Evolutionary conservation across 139 green algal genomes (phyloP).

Genomic region (Tetratostichococcus sp.): DNA sequence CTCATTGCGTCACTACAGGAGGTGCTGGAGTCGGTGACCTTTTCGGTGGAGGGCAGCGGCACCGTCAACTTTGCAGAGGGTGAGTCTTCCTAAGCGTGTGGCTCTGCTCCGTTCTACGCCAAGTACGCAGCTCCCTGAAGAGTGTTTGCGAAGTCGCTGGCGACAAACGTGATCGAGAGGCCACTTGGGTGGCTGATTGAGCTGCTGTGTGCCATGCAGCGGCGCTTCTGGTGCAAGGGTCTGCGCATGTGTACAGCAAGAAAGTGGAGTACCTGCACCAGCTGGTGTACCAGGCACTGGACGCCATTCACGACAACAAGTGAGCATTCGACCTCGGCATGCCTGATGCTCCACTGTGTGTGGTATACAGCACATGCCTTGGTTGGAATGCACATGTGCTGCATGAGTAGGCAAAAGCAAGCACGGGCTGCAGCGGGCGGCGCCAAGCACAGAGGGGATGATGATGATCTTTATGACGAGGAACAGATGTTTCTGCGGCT

Average conservation of each 20-base stretch:
- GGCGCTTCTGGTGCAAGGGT: constrained; percentile 65
- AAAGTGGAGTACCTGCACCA: constrained; percentile 87
- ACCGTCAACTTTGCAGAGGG: constrained; percentile 81
- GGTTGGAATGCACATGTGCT: no score
- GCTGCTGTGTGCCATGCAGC: no score
- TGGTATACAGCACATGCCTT: no score
- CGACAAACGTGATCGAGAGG: no score
- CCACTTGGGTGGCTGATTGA: no score
- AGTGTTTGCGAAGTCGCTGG: no score
- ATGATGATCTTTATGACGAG: constrained; percentile 38
- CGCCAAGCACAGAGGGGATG: constrained; percentile 7
- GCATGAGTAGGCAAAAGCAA: constrained; percentile 20
- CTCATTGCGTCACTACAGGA: no score
- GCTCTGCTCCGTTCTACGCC: no score
- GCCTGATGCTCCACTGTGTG: neutral
- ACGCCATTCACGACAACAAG: constrained; percentile 37
- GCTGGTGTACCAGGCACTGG: constrained; percentile 70
- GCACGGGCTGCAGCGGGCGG: constrained; percentile 3
- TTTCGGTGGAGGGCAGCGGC: constrained; percentile 58
- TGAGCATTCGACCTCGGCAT: constrained; percentile 12
- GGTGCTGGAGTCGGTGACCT: constrained; percentile 65
- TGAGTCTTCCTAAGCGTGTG: neutral
- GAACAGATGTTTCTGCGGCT: constrained; percentile 55
- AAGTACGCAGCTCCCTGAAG: no score
- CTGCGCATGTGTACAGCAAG: constrained; percentile 74